A percentile compares a stretch with the other conserved stretches of the same genome.
phyloP scores from a whole-genome alignment of 2,329 filamentous ascomycete species.

The Colletotrichum zoysiae region DNA sequence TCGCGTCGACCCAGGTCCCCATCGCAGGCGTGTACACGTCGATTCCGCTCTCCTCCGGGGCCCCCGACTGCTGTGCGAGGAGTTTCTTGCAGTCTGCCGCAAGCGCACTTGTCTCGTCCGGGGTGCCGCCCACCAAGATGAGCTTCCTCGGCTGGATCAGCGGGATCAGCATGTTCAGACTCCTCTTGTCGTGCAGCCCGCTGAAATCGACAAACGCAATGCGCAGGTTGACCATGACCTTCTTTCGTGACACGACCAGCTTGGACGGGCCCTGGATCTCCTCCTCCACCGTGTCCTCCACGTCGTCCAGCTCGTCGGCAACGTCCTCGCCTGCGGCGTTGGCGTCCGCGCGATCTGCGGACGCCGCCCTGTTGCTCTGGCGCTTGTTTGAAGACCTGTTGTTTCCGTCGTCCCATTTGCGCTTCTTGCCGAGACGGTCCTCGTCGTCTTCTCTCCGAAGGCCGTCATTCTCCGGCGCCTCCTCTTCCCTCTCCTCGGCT shows the following conservation, averaged over 20 bases:
- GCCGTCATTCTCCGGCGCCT: conserved; percentile 72
- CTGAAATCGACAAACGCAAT: conserved; percentile 93
- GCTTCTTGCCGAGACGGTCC: conserved; percentile 86
- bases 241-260: conserved; percentile 73
- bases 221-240: conserved; percentile 76
- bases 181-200: conserved; percentile 92
- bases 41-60: conserved; percentile 62
- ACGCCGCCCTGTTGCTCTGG: conserved; percentile 60
- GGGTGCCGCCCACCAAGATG: conserved; percentile 87
- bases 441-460: conserved; percentile 64
- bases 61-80: conserved; percentile 60
- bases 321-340: conserved; percentile 47
- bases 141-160: conserved; percentile 94
- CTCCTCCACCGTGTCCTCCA: conserved; percentile 65
- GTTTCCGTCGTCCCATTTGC: conserved; percentile 85
- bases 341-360: conserved; percentile 61
- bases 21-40: conserved; percentile 86
- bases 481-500: conserved; percentile 88
- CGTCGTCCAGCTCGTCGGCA: conserved; percentile 69
- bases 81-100: conserved; percentile 84
- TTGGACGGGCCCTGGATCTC: conserved; percentile 78
- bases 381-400: conserved; percentile 68
- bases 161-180: conserved; percentile 93
- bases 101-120: conserved; percentile 81
- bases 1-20: conserved; percentile 85